Conservation (phyloP, 345 rosid species). For the Ricinus communis region DNA sequence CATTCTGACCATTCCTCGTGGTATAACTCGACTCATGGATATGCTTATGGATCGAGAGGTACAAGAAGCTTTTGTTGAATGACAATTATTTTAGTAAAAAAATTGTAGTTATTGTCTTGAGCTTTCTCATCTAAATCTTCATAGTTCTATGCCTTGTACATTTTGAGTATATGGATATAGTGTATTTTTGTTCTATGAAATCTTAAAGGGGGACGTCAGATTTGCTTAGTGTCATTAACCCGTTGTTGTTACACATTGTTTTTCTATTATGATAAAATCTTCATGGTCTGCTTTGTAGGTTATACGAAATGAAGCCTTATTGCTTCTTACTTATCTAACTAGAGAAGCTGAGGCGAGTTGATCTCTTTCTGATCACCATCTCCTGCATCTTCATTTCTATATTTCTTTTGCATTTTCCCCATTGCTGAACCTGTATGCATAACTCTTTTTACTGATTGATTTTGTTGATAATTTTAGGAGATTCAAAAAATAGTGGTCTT, state of each 20-base stretch:
- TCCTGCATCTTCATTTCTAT: background rate
- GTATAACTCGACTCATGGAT: conserved; percentile 97
- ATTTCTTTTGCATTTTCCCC: background rate
- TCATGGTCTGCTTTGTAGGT: conserved; percentile 55
- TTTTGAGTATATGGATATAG: background rate
- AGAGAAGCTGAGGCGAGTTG: conserved; percentile 89
- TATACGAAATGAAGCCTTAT: conserved; percentile 88
- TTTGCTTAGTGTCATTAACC: background rate
- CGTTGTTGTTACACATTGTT: background rate
- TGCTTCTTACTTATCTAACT: conserved; percentile 90
- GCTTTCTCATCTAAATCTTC: background rate
- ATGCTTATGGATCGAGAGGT: conserved; percentile 99
- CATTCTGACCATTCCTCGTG: conserved; percentile 92
- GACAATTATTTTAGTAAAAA: background rate
- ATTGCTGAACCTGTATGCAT: background rate
- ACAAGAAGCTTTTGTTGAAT: conserved; percentile 16
- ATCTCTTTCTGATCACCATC: background rate
- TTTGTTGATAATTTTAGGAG: conserved; percentile 51
- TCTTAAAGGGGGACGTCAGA: background rate
- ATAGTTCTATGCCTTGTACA: background rate
- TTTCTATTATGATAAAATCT: conserved; percentile 6
- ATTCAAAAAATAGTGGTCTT: conserved; percentile 98
- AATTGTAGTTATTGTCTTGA: background rate
- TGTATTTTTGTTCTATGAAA: background rate
- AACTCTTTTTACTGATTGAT: conserved; percentile 22